Percentiles rank a stretch among this genome's conserved stretches.
Conservation (phyloP, 1,139 yeast genomes). For the Taphrina confusa region DNA sequence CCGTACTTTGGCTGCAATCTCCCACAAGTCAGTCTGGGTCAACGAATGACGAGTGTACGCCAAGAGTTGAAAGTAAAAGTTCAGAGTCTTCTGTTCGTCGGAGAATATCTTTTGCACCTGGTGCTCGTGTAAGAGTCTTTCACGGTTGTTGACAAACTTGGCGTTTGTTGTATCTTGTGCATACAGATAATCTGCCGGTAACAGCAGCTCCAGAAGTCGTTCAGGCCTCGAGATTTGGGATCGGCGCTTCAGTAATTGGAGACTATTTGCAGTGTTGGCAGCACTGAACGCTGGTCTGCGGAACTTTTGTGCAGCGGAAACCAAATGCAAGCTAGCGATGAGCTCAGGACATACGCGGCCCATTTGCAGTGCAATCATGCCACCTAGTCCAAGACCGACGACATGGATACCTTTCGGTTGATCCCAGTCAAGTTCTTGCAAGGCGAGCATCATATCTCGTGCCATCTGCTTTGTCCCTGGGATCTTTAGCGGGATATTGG, state of each 20-base stretch:
- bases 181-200: slow-evolving; percentile 24
- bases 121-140: slow-evolving; percentile 6
- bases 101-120: slow-evolving; percentile 4
- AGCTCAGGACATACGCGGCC: slow-evolving; percentile 30
- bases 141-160: slow-evolving; percentile 13
- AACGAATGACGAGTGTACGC: slow-evolving; percentile 15
- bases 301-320: slow-evolving; percentile 17
- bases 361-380: slow-evolving; percentile 34
- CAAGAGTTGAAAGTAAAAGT: slow-evolving; percentile 14
- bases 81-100: slow-evolving; percentile 10
- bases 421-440: slow-evolving; percentile 22
- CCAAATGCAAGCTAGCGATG: slow-evolving; percentile 23
- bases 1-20: slow-evolving; percentile 26
- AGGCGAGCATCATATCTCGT: slow-evolving; percentile 24
- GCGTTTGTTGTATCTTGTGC: slow-evolving; percentile 1
- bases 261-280: neutral
- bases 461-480: slow-evolving; percentile 28
- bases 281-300: slow-evolving; percentile 8
- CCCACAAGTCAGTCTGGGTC: slow-evolving; percentile 21
- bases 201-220: slow-evolving; percentile 13
- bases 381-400: slow-evolving; percentile 25
- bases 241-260: slow-evolving; percentile 13
- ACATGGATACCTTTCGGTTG: slow-evolving; percentile 21
- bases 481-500: slow-evolving; percentile 16
- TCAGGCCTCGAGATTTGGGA: slow-evolving; percentile 8